Conservation (phyloP, 768 basidiomycete genomes). For the Aureoboletus auriporus region DNA sequence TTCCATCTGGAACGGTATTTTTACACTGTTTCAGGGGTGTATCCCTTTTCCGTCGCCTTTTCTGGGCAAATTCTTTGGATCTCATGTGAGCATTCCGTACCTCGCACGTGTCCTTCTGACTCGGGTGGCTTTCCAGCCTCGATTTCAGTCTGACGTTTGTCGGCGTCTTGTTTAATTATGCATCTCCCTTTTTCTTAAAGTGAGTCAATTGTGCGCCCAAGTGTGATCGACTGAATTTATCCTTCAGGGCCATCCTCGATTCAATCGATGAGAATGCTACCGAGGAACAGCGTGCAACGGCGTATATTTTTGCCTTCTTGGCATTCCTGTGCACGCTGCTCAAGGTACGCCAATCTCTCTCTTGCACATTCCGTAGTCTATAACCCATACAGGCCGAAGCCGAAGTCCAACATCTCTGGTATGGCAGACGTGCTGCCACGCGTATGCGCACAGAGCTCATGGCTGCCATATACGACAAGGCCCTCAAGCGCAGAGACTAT, state of each 20-base stretch:
- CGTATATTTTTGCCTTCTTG: slow-evolving; percentile 77
- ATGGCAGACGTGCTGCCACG: slow-evolving; percentile 68
- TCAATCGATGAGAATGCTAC: slow-evolving; percentile 43
- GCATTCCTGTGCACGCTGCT: slow-evolving; percentile 56
- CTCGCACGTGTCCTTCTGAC: not conserved
- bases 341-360: slow-evolving; percentile 13
- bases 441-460: slow-evolving; percentile 77
- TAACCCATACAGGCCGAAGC: slow-evolving; percentile 44
- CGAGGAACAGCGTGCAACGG: slow-evolving; percentile 48
- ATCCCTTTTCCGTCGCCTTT: slow-evolving; percentile 40
- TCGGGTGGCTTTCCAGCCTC: slow-evolving; percentile 32
- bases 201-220: slow-evolving; percentile 21
- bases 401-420: slow-evolving; percentile 78
- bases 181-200: slow-evolving; percentile 84
- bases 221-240: not conserved
- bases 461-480: slow-evolving; percentile 86
- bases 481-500: slow-evolving; percentile 77
- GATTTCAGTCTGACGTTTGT: slow-evolving; percentile 67
- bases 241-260: slow-evolving; percentile 53
- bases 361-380: not conserved
- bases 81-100: slow-evolving; percentile 27
- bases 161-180: slow-evolving; percentile 74
- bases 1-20: not conserved
- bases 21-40: slow-evolving; percentile 13
- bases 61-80: slow-evolving; percentile 45